Percentiles rank a stretch among this genome's conserved stretches.
phyloP scores from a whole-genome alignment of 192 early-diverging fungal genomes.

The Gaertneriomyces sp. region DNA sequence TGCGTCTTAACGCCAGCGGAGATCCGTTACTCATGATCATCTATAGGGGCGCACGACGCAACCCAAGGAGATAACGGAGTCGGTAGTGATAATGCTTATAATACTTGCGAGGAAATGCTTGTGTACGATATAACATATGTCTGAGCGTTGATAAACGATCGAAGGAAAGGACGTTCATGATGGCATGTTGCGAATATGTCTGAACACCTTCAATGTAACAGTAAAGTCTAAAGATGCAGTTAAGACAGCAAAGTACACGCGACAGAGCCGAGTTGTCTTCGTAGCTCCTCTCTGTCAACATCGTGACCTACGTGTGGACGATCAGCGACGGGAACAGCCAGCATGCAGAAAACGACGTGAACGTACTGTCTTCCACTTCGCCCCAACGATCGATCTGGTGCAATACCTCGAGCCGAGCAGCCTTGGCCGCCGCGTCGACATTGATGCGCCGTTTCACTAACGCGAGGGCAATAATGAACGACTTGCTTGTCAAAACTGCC shows the following conservation, averaged over 20 bases:
- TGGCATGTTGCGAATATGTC: no score
- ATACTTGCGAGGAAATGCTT: no score
- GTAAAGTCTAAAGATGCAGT: no score
- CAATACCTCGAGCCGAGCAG: conserved; percentile 78
- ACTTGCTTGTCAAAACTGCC: conserved; percentile 80
- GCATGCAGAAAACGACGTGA: background rate
- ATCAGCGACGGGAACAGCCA: background rate
- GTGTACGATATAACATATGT: no score
- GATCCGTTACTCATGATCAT: no score
- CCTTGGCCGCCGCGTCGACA: conserved; percentile 71
- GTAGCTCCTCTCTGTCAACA: conserved; percentile 65
- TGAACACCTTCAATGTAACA: no score
- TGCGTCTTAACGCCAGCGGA: no score
- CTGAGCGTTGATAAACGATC: no score
- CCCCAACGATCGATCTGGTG: conserved; percentile 91
- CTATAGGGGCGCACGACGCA: no score
- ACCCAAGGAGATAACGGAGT: no score
- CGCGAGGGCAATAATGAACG: conserved; percentile 86
- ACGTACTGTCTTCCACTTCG: conserved; percentile 77
- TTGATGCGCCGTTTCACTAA: conserved; percentile 71
- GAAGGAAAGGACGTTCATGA: no score
- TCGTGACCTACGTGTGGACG: conserved; percentile 55
- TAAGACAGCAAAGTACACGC: conserved; percentile 37
- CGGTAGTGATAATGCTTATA: no score
- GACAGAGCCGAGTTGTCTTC: conserved; percentile 73